A percentile compares a stretch with the other conserved stretches of the same genome.
Evolutionary conservation across 306 rosid genomes (phyloP).

Genomic region (Vicia sativa): DNA sequence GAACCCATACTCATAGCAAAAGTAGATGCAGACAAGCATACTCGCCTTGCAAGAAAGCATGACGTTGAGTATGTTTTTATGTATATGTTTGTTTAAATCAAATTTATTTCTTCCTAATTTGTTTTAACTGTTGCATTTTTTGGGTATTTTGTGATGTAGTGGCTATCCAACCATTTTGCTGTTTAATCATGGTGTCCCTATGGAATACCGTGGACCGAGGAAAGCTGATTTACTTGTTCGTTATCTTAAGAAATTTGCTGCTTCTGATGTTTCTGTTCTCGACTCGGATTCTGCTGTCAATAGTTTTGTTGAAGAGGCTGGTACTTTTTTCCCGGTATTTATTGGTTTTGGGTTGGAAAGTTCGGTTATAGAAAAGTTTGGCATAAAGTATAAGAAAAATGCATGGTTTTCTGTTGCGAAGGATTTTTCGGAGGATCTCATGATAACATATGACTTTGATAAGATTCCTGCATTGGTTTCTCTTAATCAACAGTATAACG

Average conservation of each 20-base stretch:
- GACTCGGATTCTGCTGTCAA: slow-evolving; percentile 78
- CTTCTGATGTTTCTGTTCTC: slow-evolving; percentile 82
- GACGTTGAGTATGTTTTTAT: slow-evolving; percentile 67
- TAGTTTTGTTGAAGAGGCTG: slow-evolving; percentile 69
- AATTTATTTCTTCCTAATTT: slow-evolving; percentile 11
- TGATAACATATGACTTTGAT: slow-evolving; percentile 80
- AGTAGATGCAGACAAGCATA: slow-evolving; percentile 83
- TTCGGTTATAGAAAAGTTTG: slow-evolving; percentile 60
- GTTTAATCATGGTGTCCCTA: slow-evolving; percentile 75
- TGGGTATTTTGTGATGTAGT: slow-evolving; percentile 51
- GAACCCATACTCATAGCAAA: slow-evolving; percentile 81
- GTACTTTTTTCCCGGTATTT: slow-evolving; percentile 73
- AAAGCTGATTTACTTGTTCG: slow-evolving; percentile 82
- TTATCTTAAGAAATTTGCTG: slow-evolving; percentile 83
- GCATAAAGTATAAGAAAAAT: slow-evolving; percentile 72
- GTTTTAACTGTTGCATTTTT: slow-evolving; percentile 13
- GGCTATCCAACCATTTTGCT: slow-evolving; percentile 79
- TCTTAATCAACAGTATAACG: slow-evolving; percentile 68
- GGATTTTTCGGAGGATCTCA: slow-evolving; percentile 86
- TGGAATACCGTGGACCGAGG: slow-evolving; percentile 87
- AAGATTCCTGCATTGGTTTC: slow-evolving; percentile 90
- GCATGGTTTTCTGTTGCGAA: slow-evolving; percentile 97
- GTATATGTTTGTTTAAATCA: neutral
- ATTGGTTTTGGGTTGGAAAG: slow-evolving; percentile 82
- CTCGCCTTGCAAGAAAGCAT: slow-evolving; percentile 64